Evolutionary conservation across 2,329 filamentous ascomycete species (phyloP), one percentile per base, ranked within the genome.

Genomic region (Ceratocystis lukuohia): DNA sequence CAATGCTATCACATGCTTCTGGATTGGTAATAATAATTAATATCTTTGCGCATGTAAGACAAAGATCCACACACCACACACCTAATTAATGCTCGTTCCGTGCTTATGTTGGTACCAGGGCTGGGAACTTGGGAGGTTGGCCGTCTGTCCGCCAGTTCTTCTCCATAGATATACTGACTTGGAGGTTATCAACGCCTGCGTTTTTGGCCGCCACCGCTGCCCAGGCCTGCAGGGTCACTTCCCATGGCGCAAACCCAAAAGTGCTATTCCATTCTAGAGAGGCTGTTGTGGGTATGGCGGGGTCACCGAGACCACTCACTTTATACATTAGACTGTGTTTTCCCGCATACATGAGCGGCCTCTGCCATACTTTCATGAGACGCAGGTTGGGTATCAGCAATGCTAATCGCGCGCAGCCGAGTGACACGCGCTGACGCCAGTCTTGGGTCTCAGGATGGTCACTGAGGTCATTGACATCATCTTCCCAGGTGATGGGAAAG

Each of bases 331-430:
- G 68, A 33, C 68, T 59, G 48, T 71, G 70, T 67, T 69, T 70
- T n/a, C 70, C 70, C 1, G 70, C 70, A 65, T 70, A 71, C 70
- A 71, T 70, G 15, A 71, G 66, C 17, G 69, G 69, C n/a, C 70
- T 66, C 62, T 71, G 70, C 45, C 65, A 67, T 44, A 71, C 61
- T 10, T 63, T 65, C 67, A 71, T 64, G 28, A 65, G 65, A 22
- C 64, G 67, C 22, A 75, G 48, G 17, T 44, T 41, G 10, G 70
- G 70, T 69, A 71, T 71, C n/a, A 68, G 66, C 33, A 68, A 53
- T 1, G 70, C 70, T 56, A 71, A 65, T 2, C 70, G 69, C 1
- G 70, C 69, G 15, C 69, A 68, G 33, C 69, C 69, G 20, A 71
- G 69, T n/a, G 69, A 70, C 20, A 71, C 61, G 28, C 57, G 57